These are phyloP conservation scores for Cercospora nicotianae DNA, from an alignment of 2,329 filamentous ascomycete genomes.

Conservation along the genomic window DNA sequence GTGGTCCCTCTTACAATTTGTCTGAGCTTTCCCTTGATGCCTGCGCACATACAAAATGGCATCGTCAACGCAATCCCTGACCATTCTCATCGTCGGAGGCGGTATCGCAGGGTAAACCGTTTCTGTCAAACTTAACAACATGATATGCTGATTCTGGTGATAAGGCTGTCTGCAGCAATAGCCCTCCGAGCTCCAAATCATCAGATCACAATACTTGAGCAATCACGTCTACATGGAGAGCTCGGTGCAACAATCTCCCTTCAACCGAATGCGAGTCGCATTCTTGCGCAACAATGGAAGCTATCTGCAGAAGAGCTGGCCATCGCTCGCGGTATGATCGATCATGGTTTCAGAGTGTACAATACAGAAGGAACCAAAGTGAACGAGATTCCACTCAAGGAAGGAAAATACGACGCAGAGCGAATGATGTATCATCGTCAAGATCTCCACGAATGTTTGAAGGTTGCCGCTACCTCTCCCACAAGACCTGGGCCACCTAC, in stretches of 20 bases:
- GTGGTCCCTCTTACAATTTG: slow-evolving; percentile 7
- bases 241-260: slow-evolving; percentile 47
- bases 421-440: slow-evolving; percentile 47
- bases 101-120: slow-evolving; percentile 19
- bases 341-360: slow-evolving; percentile 42
- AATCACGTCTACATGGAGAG: slow-evolving; percentile 37
- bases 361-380: slow-evolving; percentile 38
- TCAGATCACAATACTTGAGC: slow-evolving; percentile 40
- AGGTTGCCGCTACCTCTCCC: slow-evolving; percentile 29
- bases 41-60: slow-evolving; percentile 23
- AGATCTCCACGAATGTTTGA: slow-evolving; percentile 42
- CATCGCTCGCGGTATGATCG: slow-evolving; percentile 38
- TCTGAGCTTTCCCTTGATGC: slow-evolving; percentile 13
- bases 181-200: slow-evolving; percentile 39
- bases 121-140: background rate
- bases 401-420: slow-evolving; percentile 41
- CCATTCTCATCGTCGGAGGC: slow-evolving; percentile 38
- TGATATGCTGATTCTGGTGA: background rate
- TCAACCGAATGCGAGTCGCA: slow-evolving; percentile 46
- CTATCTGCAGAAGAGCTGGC: slow-evolving; percentile 33
- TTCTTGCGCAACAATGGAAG: slow-evolving; percentile 37
- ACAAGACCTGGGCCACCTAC: slow-evolving; percentile 32
- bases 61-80: slow-evolving; percentile 34
- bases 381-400: slow-evolving; percentile 36
- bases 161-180: slow-evolving; percentile 37